Evolutionary conservation across 176 grass and related monocot genomes (phyloP).

Genomic region (Chloris gayana): DNA sequence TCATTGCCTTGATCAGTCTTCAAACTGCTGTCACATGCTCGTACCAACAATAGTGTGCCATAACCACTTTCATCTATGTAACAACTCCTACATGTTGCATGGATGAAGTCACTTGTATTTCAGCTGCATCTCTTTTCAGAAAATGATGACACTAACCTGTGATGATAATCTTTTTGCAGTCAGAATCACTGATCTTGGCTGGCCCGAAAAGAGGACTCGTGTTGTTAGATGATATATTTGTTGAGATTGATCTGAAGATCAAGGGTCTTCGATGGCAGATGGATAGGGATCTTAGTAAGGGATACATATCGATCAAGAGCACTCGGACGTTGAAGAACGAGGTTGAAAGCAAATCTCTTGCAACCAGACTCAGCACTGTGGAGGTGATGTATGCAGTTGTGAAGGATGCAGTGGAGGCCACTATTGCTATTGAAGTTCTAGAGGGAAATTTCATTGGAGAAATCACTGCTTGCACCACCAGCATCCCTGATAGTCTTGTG

Average conservation of each 20-base stretch:
- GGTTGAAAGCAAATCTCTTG: neutral
- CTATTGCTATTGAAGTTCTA: neutral
- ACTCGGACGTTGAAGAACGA: neutral
- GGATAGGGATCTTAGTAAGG: neutral
- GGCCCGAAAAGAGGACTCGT: neutral
- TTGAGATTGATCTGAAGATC: conserved; percentile 17
- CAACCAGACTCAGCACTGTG: conserved; percentile 11
- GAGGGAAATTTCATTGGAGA: neutral
- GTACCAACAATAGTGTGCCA: too few species aligned
- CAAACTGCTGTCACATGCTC: too few species aligned
- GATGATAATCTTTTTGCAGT: neutral
- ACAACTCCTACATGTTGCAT: neutral
- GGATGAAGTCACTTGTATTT: neutral
- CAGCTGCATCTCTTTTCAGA: neutral
- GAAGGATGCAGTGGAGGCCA: conserved; percentile 4
- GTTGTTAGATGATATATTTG: neutral
- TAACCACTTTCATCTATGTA: neutral
- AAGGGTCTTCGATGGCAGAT: conserved; percentile 13
- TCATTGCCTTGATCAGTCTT: too few species aligned
- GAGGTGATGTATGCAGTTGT: neutral
- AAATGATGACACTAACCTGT: neutral
- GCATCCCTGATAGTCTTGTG: too few species aligned
- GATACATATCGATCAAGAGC: neutral
- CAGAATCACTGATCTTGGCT: neutral
- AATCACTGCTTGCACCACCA: too few species aligned